phyloP scores from a whole-genome alignment of 2,329 filamentous ascomycete genomes.

The Pseudocercospora fuligena region DNA sequence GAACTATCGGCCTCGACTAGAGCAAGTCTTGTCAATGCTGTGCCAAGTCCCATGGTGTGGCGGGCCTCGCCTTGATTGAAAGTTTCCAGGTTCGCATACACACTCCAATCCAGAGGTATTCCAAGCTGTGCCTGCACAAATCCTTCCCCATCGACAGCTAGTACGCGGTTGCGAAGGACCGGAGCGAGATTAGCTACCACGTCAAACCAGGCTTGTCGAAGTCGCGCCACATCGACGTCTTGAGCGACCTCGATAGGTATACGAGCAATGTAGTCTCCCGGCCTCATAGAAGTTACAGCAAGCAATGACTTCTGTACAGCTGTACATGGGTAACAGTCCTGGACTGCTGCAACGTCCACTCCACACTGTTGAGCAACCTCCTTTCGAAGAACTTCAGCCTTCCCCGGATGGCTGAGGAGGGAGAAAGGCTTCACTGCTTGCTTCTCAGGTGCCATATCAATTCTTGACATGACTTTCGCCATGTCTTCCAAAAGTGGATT shows the following conservation, averaged over 20 bases:
- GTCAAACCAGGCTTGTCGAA: conserved; percentile 39
- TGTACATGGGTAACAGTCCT: conserved; percentile 56
- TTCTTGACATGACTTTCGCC: conserved; percentile 8
- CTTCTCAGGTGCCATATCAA: neutral
- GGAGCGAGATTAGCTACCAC: neutral
- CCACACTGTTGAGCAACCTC: conserved; percentile 8
- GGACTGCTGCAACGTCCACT: conserved; percentile 33
- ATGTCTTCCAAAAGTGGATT: conserved; percentile 13
- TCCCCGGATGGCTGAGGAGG: neutral
- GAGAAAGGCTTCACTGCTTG: conserved; percentile 2
- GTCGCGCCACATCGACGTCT: conserved; percentile 40
- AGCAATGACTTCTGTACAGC: conserved; percentile 45
- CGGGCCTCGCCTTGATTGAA: neutral
- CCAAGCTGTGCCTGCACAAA: neutral
- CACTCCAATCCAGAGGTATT: conserved; percentile 10
- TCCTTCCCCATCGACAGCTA: neutral
- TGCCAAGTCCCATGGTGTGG: conserved; percentile 8
- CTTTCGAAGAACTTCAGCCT: neutral
- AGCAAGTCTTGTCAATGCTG: conserved; percentile 11
- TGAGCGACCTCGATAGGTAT: conserved; percentile 11
- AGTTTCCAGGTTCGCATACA: neutral
- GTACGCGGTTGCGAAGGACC: neutral
- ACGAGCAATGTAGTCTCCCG: conserved; percentile 59
- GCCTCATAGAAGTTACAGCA: conserved; percentile 57
- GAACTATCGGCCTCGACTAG: neutral